Percentiles rank a stretch among this genome's conserved stretches.
Conservation (phyloP, 768 basidiomycete species). For the Pulveroboletus sp. region DNA sequence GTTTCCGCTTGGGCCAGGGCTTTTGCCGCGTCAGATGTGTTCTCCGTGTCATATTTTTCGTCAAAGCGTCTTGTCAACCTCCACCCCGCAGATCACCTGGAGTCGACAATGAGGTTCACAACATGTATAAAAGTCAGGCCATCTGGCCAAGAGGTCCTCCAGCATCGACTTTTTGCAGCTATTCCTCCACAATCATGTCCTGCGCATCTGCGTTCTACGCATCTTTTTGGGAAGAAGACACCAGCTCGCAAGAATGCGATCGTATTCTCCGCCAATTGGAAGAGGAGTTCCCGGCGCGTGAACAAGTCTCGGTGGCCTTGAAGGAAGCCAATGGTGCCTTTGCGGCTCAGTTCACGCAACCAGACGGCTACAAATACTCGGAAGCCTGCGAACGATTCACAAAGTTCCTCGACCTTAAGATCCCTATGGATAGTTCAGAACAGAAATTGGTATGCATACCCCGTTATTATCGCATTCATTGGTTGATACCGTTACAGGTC, state of each 20-base stretch:
- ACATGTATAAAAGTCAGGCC: conserved; percentile 9
- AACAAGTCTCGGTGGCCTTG: conserved; percentile 4
- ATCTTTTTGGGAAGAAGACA: not conserved
- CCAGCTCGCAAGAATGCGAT: not conserved
- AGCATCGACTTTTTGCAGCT: not conserved
- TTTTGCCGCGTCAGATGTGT: not conserved
- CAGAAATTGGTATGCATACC: conserved; percentile 12
- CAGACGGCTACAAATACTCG: conserved; percentile 8
- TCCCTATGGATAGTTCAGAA: not conserved
- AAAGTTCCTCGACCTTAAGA: conserved; percentile 7
- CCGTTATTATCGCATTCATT: not conserved
- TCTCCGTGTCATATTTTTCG: not conserved
- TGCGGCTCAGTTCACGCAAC: conserved; percentile 11
- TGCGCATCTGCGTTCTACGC: not conserved
- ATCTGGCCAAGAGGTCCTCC: not conserved
- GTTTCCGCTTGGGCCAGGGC: conserved; percentile 11
- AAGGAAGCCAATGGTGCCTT: conserved; percentile 13
- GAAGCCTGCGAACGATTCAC: conserved; percentile 10
- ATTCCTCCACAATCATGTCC: conserved; percentile 9
- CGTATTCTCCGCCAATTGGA: not conserved
- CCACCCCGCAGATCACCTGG: too few relatives aligned
- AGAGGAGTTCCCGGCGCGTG: not conserved
- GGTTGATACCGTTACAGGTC: conserved; percentile 11
- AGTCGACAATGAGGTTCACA: too few relatives aligned
- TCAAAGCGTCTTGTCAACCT: conserved; percentile 1